Base-by-base conservation (phyloP, 441 rosid genomes). In the Croton laevigatus region DNA sequence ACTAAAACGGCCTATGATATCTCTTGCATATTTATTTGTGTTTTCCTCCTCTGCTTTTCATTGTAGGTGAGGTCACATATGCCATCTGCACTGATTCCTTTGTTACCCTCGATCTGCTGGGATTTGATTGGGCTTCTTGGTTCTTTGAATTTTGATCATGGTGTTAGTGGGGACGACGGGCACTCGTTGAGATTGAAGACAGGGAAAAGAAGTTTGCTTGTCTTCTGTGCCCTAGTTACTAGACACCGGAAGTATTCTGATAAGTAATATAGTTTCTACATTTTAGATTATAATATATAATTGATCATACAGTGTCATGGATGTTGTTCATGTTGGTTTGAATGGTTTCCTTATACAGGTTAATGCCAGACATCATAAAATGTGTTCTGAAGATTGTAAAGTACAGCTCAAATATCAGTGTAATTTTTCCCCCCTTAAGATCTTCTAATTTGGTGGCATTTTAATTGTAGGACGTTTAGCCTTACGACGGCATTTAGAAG, bases 211-310 rank as follows among this genome's bases (percentile, higher is more conserved):
- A 82, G 87, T 77, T 84, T 90, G 84, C 88, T 82, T 71, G 82
- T 92, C 77, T 92, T 92, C 76, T 80, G 86, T 82, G 70, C 84
- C 60, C 82, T 92, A 73, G 81, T 88, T 61, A 92, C 90, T 72
- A 84, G 94, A 60, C 98, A 92, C 58, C 87, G 98, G 76, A 90
- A 88, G 75, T 82, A 83, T 81, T 85, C 89, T 75, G 93, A 92
- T 74, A 90, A 83, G 98, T 92, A 90, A 76, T 74, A 69, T 19
- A 53, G 19, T 71, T 11, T 5, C 38, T 36, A 59, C 19, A 62
- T 64, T 63, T 53, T 69, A 52, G 20, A 61, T 62, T 65, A 27
- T 27, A 27, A 27, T 27, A 27, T 27, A 27, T 55, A 44, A 59
- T 38, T 37, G 59, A 62, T 51, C 59, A 52, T 52, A 6, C 62